Base-by-base conservation (phyloP, 345 rosid genomes). In the Gossypium bickii region DNA sequence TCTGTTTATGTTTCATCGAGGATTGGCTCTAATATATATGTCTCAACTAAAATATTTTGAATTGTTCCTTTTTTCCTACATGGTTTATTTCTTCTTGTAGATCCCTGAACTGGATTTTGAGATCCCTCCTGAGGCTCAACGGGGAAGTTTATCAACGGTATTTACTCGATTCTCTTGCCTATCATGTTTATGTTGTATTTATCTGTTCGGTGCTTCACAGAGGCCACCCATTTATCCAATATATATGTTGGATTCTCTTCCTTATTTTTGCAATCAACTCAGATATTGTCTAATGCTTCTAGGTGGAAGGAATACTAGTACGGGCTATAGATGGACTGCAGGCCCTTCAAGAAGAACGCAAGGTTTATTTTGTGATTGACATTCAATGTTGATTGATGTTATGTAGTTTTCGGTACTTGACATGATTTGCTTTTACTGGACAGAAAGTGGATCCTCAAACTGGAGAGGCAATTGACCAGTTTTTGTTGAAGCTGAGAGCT, bases 61-160 rank as follows among this genome's bases (percentile, higher is more conserved):
- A 24, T 59, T 24, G 17, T 43, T 25, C 55, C 71, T 67, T 65
- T 45, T 67, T 13, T 27, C 59, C 29, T 27, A 29, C 12, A 17
- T 10, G 4, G 44, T 69, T 13, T 65, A 45, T 69, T 55, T 56
- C 2, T 77, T 60, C 44, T 2, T 80, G 76, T 83, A 94, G 98
- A 90, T 94, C 82, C 97, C 97, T 71, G 92, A 94, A 76, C 80
- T 94, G 80, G 92, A 91, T 78, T 94, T 94, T 78, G 98, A 94
- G 85, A 92, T 94, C 82, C 98, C 98, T 57, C 87, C 95, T 24
- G 98, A 92, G 92, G 91, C 97, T 79, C 98, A 92, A 76, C 88
- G 87, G 43, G 98, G 98, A 77, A 90, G 90, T 81, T 81, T 94
- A 77, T 94, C 98, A 55, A 92, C 97, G 2, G 97, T 94, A 90